Conservation (phyloP, 495 filamentous ascomycete species). For the Annulohypoxylon moriforme region DNA sequence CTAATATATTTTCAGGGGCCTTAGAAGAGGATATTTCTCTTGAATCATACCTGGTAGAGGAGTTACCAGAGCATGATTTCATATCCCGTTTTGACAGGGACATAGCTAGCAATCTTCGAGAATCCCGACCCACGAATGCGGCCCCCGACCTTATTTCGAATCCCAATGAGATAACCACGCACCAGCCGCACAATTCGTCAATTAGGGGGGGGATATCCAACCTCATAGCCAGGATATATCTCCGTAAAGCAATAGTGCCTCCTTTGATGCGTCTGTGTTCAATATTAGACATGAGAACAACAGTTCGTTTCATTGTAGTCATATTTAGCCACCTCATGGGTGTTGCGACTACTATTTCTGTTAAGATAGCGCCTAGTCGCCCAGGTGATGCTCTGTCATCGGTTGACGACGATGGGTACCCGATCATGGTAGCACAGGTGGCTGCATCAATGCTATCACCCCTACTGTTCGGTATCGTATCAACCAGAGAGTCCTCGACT, state of each 20-base stretch:
- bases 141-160: not conserved
- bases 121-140: not conserved
- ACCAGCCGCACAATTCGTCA: not conserved
- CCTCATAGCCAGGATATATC: not conserved
- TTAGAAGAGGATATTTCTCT: not conserved
- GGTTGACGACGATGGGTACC: constrained; percentile 10
- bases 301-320: constrained; percentile 25
- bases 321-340: constrained; percentile 25
- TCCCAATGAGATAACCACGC: not conserved
- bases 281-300: not conserved
- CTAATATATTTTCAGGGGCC: not conserved
- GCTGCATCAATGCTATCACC: constrained; percentile 27
- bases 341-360: constrained; percentile 6
- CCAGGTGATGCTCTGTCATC: constrained; percentile 10
- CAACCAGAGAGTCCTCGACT: constrained; percentile 5
- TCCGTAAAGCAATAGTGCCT: not conserved
- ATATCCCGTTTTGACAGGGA: not conserved
- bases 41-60: not conserved
- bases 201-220: not conserved
- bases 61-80: not conserved
- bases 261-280: not conserved
- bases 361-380: not conserved
- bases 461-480: constrained; percentile 17
- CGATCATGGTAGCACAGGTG: constrained; percentile 29
- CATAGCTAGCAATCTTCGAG: not conserved